Percentiles rank a stretch among this genome's conserved stretches.
Conservation (phyloP, 2,329 filamentous ascomycete species). For the Leptographium lundbergii region DNA sequence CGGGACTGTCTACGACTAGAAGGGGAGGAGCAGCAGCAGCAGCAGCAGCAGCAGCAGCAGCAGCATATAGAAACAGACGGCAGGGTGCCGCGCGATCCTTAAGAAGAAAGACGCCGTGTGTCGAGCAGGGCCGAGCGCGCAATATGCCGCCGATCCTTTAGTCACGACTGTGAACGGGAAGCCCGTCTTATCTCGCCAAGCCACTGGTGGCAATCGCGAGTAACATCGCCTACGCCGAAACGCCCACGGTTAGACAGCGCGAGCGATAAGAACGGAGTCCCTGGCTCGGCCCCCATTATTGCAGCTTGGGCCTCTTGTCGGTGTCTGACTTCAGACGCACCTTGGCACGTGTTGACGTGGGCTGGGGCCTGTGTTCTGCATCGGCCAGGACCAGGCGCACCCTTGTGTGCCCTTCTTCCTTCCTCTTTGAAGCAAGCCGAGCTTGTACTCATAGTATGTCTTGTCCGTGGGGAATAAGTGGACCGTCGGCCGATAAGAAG, state of each 20-base stretch:
- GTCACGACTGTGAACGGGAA: not conserved
- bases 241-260: not conserved
- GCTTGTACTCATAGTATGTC: not conserved
- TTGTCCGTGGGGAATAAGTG: not conserved
- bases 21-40: not conserved
- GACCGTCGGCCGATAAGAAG: not conserved
- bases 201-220: not conserved
- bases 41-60: not conserved
- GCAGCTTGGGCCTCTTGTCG: not conserved
- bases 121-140: too few species aligned
- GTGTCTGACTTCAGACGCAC: not conserved
- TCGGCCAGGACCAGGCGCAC: not conserved
- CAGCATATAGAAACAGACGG: too few species aligned
- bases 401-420: not conserved
- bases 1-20: not conserved
- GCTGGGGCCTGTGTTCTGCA: not conserved
- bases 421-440: not conserved
- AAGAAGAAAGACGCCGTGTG: not conserved
- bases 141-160: not conserved
- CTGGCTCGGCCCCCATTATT: not conserved
- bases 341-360: not conserved
- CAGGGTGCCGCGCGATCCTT: not conserved
- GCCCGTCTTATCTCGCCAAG: not conserved
- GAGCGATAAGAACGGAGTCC: not conserved
- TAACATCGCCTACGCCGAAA: not conserved